Conservation (phyloP, 805 yeast genomes). For the Lachancea meyersii region DNA sequence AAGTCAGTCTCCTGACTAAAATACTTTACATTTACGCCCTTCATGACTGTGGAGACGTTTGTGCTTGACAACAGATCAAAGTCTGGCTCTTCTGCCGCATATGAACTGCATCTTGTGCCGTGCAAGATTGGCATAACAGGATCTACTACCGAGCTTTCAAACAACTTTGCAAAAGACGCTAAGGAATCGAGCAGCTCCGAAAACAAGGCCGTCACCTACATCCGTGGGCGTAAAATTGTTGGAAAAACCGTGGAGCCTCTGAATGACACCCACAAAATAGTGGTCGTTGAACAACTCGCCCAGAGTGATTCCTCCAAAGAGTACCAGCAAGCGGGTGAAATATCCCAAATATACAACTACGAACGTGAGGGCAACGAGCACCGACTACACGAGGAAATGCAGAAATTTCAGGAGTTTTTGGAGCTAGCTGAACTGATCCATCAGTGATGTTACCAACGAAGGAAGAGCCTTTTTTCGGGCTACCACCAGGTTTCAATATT, state of each 20-base stretch:
- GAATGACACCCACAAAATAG: conserved; percentile 11
- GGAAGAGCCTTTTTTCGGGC: no score
- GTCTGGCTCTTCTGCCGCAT: not conserved
- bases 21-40: not conserved
- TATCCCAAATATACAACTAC: conserved; percentile 24
- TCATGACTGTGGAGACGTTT: not conserved
- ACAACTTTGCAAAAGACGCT: conserved; percentile 13
- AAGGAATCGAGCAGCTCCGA: conserved; percentile 6
- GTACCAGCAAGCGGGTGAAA: conserved; percentile 8
- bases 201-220: conserved; percentile 20
- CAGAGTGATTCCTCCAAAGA: conserved; percentile 15
- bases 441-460: not conserved
- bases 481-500: no score
- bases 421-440: conserved; percentile 17
- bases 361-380: conserved; percentile 37
- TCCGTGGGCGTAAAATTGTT: conserved; percentile 34
- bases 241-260: conserved; percentile 19
- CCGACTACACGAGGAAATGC: conserved; percentile 22
- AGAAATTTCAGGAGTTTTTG: conserved; percentile 27
- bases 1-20: no score
- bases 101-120: conserved; percentile 20
- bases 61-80: not conserved
- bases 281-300: conserved; percentile 14
- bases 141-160: conserved; percentile 15
- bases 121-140: conserved; percentile 20